These are phyloP conservation scores for Nigrospora osmanthi DNA, from an alignment of 2,329 filamentous ascomycete species.

Conservation along the genomic window DNA sequence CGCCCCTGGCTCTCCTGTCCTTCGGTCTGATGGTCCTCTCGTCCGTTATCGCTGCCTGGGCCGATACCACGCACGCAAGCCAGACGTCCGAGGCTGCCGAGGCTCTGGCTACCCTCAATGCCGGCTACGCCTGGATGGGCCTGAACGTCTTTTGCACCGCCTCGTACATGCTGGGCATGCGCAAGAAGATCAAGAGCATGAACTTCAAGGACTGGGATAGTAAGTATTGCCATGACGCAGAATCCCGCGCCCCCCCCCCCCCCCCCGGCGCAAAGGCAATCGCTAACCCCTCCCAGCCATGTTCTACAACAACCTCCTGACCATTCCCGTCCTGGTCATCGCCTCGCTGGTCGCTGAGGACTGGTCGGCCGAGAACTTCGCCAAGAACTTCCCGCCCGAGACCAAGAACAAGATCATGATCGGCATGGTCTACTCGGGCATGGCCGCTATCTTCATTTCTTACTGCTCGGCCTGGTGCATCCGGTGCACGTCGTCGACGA, in stretches of 20 bases:
- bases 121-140: constrained; percentile 96
- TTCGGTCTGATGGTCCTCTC: constrained; percentile 96
- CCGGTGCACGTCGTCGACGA: constrained; percentile 92
- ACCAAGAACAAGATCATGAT: constrained; percentile 71
- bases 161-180: constrained; percentile 84
- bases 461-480: constrained; percentile 99
- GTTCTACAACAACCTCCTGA: constrained; percentile 99
- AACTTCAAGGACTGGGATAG: constrained; percentile 99
- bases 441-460: constrained; percentile 96
- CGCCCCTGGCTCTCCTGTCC: constrained; percentile 77
- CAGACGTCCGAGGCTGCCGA: constrained; percentile 54
- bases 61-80: constrained; percentile 68
- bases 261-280: not conserved
- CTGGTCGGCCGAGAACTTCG: constrained; percentile 81
- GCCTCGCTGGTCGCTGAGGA: constrained; percentile 81
- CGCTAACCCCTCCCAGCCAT: constrained; percentile 59
- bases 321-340: constrained; percentile 82
- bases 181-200: constrained; percentile 98
- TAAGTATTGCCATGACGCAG: constrained; percentile 42
- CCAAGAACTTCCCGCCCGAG: constrained; percentile 80
- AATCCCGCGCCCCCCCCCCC: not conserved
- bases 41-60: constrained; percentile 92
- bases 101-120: constrained; percentile 82
- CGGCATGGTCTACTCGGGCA: constrained; percentile 89
- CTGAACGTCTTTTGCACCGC: constrained; percentile 94